Percentiles rank a stretch among this genome's conserved stretches.
Conservation (phyloP, 768 basidiomycete species). For the Leccinum boreale region DNA sequence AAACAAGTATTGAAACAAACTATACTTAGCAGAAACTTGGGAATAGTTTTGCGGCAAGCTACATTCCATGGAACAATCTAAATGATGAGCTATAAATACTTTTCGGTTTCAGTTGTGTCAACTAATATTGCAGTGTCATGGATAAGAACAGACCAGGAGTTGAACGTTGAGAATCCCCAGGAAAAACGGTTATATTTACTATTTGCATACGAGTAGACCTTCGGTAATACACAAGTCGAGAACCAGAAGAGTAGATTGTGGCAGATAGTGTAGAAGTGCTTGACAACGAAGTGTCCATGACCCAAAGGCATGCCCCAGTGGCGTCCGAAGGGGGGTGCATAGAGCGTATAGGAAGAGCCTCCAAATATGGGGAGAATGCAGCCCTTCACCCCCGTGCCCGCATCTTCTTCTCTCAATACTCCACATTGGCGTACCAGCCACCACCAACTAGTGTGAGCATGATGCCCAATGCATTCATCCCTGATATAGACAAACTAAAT, state of each 20-base stretch:
- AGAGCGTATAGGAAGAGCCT: no score
- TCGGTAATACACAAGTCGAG: neutral
- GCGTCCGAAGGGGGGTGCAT: no score
- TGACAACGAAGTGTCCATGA: no score
- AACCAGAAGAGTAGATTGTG: constrained; percentile 2
- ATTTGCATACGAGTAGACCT: neutral
- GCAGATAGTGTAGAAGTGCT: neutral
- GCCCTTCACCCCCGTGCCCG: constrained; percentile 26
- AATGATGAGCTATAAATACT: no score
- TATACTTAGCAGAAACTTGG: neutral
- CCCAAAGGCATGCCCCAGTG: no score
- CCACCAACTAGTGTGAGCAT: constrained; percentile 82
- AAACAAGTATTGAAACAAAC: neutral
- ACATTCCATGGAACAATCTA: no score
- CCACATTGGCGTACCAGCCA: constrained; percentile 72
- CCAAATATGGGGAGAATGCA: no score
- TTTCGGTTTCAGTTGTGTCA: neutral
- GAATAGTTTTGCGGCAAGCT: neutral
- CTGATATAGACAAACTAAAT: constrained; percentile 80
- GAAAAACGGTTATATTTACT: neutral
- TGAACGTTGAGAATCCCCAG: neutral
- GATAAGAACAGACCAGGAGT: neutral
- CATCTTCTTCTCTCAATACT: constrained; percentile 48
- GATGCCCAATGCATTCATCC: constrained; percentile 81
- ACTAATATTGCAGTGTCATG: no score